Conservation (phyloP, 352 stramenopile genomes). For the Pythium vanterpoolii region DNA sequence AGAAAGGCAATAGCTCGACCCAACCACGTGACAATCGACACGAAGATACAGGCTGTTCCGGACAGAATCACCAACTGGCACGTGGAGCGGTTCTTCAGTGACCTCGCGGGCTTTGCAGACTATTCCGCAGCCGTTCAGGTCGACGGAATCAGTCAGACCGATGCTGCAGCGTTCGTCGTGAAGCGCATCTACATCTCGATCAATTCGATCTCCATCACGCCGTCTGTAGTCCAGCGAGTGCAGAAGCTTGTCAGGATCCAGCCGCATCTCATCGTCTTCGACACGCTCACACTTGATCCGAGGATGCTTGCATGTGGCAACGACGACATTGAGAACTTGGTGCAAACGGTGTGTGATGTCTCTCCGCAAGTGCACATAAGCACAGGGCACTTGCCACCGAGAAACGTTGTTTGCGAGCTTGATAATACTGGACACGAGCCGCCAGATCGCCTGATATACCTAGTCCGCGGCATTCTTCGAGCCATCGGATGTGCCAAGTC, state of each 20-base stretch:
- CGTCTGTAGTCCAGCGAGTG: constrained; percentile 1
- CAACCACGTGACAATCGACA: background rate
- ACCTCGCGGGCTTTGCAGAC: background rate
- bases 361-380: constrained; percentile 1
- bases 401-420: background rate
- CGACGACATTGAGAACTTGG: background rate
- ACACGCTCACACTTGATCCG: constrained; percentile 4
- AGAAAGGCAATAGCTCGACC: background rate
- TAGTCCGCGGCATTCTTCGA: background rate
- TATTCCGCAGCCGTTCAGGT: background rate
- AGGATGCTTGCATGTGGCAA: constrained; percentile 1
- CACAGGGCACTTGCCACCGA: background rate
- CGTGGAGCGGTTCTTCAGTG: constrained; percentile 8
- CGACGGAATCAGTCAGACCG: background rate
- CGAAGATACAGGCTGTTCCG: background rate
- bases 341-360: background rate
- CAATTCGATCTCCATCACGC: background rate
- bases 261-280: background rate
- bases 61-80: background rate
- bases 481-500: background rate
- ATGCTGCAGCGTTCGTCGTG: background rate
- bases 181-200: constrained; percentile 1
- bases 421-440: background rate
- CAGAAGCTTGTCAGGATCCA: background rate
- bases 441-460: background rate